These are phyloP conservation scores for Diaporthe australafricana DNA, from an alignment of 2,329 filamentous ascomycete genomes.

Conservation along the genomic window DNA sequence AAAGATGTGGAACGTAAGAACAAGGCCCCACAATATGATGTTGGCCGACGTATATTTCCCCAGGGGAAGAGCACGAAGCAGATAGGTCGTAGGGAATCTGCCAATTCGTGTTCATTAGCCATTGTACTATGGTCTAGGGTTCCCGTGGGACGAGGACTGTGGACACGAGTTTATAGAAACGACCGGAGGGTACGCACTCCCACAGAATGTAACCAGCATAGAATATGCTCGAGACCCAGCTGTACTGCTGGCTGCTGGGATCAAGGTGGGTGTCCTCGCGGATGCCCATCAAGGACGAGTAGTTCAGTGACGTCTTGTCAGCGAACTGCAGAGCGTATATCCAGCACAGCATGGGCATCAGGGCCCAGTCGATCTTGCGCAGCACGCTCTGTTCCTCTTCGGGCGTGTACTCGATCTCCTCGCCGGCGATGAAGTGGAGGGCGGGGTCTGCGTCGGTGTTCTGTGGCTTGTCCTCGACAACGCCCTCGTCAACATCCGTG, in stretches of 20 bases:
- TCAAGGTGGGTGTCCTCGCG: slow-evolving; percentile 36
- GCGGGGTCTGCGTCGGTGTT: slow-evolving; percentile 18
- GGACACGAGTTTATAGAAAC: background rate
- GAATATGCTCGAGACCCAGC: slow-evolving; percentile 41
- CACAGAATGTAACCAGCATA: slow-evolving; percentile 41
- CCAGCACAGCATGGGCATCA: slow-evolving; percentile 64
- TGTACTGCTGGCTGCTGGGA: slow-evolving; percentile 38
- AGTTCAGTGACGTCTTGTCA: slow-evolving; percentile 69
- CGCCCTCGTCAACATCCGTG: background rate
- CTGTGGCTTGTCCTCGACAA: background rate
- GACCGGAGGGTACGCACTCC: slow-evolving; percentile 33
- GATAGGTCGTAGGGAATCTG: slow-evolving; percentile 45
- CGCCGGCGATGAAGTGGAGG: slow-evolving; percentile 6
- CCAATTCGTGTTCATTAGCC: background rate
- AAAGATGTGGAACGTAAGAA: slow-evolving; percentile 41
- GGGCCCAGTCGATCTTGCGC: slow-evolving; percentile 70
- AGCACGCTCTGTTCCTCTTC: slow-evolving; percentile 45
- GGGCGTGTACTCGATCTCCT: background rate
- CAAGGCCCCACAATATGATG: slow-evolving; percentile 54
- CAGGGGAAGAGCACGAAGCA: slow-evolving; percentile 48
- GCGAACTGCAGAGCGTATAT: slow-evolving; percentile 71
- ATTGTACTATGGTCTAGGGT: no score
- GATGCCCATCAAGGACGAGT: slow-evolving; percentile 54
- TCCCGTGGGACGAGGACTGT: no score
- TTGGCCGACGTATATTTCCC: slow-evolving; percentile 50